These are phyloP conservation scores for Spergularia azorica DNA, from an alignment of 179 eudicot genomes.

Conservation along the genomic window DNA sequence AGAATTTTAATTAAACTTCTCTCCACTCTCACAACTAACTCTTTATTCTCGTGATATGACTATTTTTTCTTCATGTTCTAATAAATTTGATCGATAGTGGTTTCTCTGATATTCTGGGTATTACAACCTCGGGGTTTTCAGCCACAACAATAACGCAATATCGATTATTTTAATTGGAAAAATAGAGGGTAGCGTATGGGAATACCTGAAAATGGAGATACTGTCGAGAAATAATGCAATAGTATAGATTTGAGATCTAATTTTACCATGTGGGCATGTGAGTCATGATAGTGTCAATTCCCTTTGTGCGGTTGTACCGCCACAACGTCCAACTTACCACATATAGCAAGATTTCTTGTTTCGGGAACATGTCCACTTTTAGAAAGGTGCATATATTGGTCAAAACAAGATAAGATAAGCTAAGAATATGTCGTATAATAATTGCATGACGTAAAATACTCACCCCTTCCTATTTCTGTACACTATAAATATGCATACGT, in stretches of 20 bases:
- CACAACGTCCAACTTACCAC: conserved; percentile 10
- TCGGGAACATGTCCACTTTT: conserved; percentile 24
- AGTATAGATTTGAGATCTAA: not conserved
- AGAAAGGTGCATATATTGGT: conserved; percentile 20
- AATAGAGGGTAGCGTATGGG: too few relatives aligned
- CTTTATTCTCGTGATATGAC: too few relatives aligned
- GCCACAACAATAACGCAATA: too few relatives aligned
- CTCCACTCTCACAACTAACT: too few relatives aligned
- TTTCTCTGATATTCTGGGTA: too few relatives aligned
- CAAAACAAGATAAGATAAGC: conserved; percentile 25
- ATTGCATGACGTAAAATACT: not conserved
- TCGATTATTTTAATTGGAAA: too few relatives aligned
- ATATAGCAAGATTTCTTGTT: conserved; percentile 19
- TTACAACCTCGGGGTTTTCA: too few relatives aligned
- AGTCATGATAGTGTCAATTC: conserved; percentile 4
- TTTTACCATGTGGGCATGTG: conserved; percentile 13
- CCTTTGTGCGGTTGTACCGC: not conserved
- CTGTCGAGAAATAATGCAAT: not conserved
- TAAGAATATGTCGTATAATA: conserved; percentile 18
- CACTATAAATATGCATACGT: conserved; percentile 14
- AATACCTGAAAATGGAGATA: not conserved
- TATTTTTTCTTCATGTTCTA: too few relatives aligned
- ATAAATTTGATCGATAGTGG: too few relatives aligned
- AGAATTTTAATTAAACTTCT: too few relatives aligned
- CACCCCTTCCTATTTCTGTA: not conserved